phyloP scores from a whole-genome alignment of 2,329 filamentous ascomycete genomes.

The Ascochyta viciae-villosae region DNA sequence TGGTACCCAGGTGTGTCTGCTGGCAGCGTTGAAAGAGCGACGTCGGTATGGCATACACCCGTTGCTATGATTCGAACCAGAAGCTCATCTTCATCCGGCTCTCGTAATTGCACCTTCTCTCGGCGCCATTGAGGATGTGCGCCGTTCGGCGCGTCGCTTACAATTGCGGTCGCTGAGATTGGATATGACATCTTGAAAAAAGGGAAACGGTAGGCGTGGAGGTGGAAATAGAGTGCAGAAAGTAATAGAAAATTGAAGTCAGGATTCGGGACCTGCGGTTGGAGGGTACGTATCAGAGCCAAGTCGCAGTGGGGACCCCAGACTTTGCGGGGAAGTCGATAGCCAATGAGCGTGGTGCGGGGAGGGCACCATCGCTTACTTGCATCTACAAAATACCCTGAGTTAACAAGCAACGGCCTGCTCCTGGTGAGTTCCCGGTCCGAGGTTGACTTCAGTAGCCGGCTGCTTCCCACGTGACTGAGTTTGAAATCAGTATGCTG shows the following conservation, averaged over 20 bases:
- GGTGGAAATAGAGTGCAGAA: neutral
- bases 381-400: neutral
- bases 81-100: slow-evolving; percentile 56
- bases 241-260: neutral
- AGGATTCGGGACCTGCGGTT: neutral
- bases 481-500: neutral
- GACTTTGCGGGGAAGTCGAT: neutral
- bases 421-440: neutral
- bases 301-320: neutral
- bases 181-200: slow-evolving; percentile 10
- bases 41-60: slow-evolving; percentile 64
- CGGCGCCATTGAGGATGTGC: slow-evolving; percentile 50
- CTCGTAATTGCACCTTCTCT: slow-evolving; percentile 46
- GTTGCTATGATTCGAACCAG: slow-evolving; percentile 62
- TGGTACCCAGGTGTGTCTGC: slow-evolving; percentile 37
- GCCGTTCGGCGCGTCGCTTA: slow-evolving; percentile 47
- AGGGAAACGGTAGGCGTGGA: neutral
- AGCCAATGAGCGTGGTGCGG: neutral
- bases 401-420: neutral
- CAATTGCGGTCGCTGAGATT: slow-evolving; percentile 44
- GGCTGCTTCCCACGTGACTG: neutral
- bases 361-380: neutral
- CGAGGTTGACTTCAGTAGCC: slow-evolving; percentile 7
- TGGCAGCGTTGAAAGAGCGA: slow-evolving; percentile 54
- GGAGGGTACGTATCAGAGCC: neutral